Evolutionary conservation across 768 basidiomycete genomes (phyloP).

Genomic region (Naganishia onofrii): DNA sequence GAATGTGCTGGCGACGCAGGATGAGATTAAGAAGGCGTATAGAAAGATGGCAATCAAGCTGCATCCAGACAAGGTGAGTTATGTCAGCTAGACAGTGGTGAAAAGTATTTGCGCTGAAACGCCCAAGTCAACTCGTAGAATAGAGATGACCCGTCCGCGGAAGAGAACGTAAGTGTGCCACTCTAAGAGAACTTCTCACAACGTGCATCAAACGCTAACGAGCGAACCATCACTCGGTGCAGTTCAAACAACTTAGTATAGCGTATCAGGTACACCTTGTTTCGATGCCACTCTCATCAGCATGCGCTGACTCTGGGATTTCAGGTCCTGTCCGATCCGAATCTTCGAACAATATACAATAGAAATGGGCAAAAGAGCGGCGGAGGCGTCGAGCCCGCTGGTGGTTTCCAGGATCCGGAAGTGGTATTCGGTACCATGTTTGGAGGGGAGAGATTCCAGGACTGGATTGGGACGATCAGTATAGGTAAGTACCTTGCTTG

Average conservation of each 20-base stretch:
- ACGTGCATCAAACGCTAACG: not conserved
- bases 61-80: conserved; percentile 46
- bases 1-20: conserved; percentile 45
- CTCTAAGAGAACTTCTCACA: too few species aligned
- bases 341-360: conserved; percentile 51
- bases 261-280: conserved; percentile 42
- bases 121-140: conserved; percentile 33
- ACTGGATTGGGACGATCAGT: conserved; percentile 47
- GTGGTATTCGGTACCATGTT: conserved; percentile 53
- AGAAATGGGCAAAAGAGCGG: conserved; percentile 51
- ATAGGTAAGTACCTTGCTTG: conserved; percentile 43
- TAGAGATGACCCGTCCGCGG: conserved; percentile 49
- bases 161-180: conserved; percentile 46
- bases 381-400: conserved; percentile 48
- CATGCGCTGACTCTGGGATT: not conserved
- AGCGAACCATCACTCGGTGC: not conserved
- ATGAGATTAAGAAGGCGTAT: conserved; percentile 52
- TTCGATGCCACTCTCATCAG: not conserved
- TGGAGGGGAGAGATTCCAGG: conserved; percentile 34
- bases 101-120: not conserved
- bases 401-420: conserved; percentile 52
- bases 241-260: conserved; percentile 52
- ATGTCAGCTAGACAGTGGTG: not conserved
- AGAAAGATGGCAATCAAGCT: conserved; percentile 50
- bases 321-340: conserved; percentile 48